A percentile compares a stretch with the other conserved stretches of the same genome.
phyloP scores from a whole-genome alignment of 2,329 filamentous ascomycete genomes.

The Penicillium sumatraense region DNA sequence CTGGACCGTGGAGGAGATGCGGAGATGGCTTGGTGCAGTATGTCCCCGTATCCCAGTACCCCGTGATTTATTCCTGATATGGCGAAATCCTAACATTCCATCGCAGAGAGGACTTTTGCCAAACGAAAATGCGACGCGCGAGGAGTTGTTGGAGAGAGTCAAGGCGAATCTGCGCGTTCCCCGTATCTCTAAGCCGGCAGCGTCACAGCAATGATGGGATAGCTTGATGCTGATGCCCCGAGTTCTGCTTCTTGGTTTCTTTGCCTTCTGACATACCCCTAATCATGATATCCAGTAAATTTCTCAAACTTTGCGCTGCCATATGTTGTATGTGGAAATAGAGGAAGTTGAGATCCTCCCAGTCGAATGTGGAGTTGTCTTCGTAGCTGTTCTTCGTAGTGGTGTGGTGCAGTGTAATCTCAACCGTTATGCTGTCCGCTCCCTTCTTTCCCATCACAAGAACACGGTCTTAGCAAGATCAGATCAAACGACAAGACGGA shows the following conservation, averaged over 20 bases:
- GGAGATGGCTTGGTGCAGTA: constrained; percentile 80
- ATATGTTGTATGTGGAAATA: background rate
- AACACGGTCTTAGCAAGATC: background rate
- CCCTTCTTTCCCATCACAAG: too few relatives aligned
- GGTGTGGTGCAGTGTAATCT: background rate
- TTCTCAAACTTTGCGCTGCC: too few relatives aligned
- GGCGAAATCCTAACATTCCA: constrained; percentile 7
- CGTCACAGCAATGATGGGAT: constrained; percentile 14
- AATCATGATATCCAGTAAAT: background rate
- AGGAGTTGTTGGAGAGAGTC: constrained; percentile 70
- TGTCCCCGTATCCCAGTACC: constrained; percentile 38
- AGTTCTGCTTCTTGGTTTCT: background rate
- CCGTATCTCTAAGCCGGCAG: constrained; percentile 25
- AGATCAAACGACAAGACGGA: constrained; percentile 58
- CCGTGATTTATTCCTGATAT: too few relatives aligned
- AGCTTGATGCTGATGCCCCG: background rate
- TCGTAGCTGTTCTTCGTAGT: background rate
- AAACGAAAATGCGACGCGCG: constrained; percentile 61
- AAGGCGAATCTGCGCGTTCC: constrained; percentile 67
- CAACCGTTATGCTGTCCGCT: background rate
- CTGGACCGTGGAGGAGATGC: constrained; percentile 82
- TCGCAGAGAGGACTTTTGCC: constrained; percentile 67
- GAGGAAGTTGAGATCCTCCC: background rate
- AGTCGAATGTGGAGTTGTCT: background rate
- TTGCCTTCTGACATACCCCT: background rate